These are phyloP conservation scores for Avena atlantica DNA, from an alignment of 176 grass and related monocot genomes.

Conservation along the genomic window DNA sequence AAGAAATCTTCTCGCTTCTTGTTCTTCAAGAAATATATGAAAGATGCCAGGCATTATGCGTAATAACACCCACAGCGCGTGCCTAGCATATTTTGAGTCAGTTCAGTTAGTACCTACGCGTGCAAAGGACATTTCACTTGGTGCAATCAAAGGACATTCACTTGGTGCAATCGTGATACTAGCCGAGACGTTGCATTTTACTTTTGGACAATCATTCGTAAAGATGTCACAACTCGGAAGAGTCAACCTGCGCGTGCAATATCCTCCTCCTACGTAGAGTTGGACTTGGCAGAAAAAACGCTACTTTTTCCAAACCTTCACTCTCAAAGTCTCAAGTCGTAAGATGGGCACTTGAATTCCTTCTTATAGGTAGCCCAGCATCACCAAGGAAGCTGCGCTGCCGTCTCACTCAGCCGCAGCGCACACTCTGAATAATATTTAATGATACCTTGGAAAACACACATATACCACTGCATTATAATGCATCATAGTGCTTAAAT, in stretches of 20 bases:
- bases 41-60: background rate
- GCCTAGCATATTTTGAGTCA: background rate
- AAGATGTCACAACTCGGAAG: background rate
- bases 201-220: background rate
- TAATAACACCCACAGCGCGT: background rate
- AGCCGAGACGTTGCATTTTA: too few species aligned
- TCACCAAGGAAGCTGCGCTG: slow-evolving; percentile 4
- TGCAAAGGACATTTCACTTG: too few species aligned
- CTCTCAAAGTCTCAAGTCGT: background rate
- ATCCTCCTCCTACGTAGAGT: background rate
- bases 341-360: background rate
- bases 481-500: too few species aligned
- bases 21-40: background rate
- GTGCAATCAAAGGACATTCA: too few species aligned
- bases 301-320: background rate
- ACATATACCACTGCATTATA: too few species aligned
- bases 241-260: background rate
- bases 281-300: background rate
- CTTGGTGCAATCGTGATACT: too few species aligned
- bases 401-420: background rate
- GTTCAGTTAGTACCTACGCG: background rate
- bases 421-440: background rate
- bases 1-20: background rate
- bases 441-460: too few species aligned
- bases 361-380: background rate